phyloP scores from a whole-genome alignment of 2,329 filamentous ascomycete species.

The Fusarium sp. region DNA sequence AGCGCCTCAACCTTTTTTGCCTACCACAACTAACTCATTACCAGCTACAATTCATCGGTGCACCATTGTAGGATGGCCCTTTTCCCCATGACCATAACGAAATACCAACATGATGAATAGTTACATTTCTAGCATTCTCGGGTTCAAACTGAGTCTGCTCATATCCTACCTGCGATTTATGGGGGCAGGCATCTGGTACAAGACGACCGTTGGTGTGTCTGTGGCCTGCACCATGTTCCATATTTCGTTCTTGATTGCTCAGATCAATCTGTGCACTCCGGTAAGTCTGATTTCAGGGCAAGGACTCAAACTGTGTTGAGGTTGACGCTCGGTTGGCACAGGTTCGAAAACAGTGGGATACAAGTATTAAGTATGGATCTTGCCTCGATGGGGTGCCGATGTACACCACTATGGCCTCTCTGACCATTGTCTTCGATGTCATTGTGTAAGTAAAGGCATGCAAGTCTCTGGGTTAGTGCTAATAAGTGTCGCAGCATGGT shows the following conservation, averaged over 20 bases:
- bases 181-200: conserved; percentile 53
- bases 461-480: not conserved
- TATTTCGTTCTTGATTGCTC: conserved; percentile 55
- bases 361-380: conserved; percentile 51
- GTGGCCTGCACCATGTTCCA: conserved; percentile 57
- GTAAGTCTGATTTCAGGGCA: conserved; percentile 29
- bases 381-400: conserved; percentile 60
- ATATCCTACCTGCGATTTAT: conserved; percentile 63
- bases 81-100: not conserved
- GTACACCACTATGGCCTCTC: conserved; percentile 59
- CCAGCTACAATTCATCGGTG: conserved; percentile 58
- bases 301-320: not conserved
- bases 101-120: conserved; percentile 41
- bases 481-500: conserved; percentile 52
- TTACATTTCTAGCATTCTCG: conserved; percentile 60
- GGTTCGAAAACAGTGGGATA: conserved; percentile 59
- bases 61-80: conserved; percentile 56
- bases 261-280: conserved; percentile 56
- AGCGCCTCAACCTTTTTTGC: rapidly evolving
- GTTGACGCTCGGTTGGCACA: not conserved
- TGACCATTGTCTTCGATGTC: conserved; percentile 61
- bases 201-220: conserved; percentile 54
- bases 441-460: conserved; percentile 53
- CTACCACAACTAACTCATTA: not conserved
- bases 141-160: conserved; percentile 63